These are phyloP conservation scores for Streptanthus diversifolius DNA, from an alignment of 345 rosid species.

Conservation along the genomic window DNA sequence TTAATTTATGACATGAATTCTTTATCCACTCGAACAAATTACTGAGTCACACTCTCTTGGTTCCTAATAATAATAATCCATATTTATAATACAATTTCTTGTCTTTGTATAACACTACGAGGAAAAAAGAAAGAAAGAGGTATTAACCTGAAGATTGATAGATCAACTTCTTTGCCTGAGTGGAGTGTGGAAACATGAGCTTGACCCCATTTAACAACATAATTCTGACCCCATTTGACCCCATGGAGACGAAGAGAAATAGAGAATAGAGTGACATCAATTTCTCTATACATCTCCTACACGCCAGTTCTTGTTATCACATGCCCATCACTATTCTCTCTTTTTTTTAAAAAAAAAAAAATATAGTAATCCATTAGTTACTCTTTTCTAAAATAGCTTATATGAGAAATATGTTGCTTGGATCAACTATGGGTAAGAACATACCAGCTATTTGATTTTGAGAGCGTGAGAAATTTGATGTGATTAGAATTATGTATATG, in stretches of 20 bases:
- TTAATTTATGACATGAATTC: too few relatives aligned
- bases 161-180: constrained; percentile 32
- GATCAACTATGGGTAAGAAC: background rate
- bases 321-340: constrained; percentile 28
- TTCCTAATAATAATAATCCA: background rate
- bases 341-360: background rate
- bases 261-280: constrained; percentile 25
- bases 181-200: constrained; percentile 21
- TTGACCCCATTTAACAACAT: constrained; percentile 34
- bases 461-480: too few relatives aligned
- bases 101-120: background rate
- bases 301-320: constrained; percentile 21
- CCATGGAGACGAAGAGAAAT: too few relatives aligned
- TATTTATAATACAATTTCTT: background rate
- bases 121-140: background rate
- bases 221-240: constrained; percentile 20
- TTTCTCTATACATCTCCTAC: constrained; percentile 28
- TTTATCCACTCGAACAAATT: too few relatives aligned
- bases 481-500: too few relatives aligned
- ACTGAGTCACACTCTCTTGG: background rate
- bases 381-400: background rate
- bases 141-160: constrained; percentile 31
- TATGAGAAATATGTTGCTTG: background rate
- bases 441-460: background rate
- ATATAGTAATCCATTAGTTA: background rate